Percentiles rank a stretch among this genome's conserved stretches.
These are phyloP conservation scores for Fusarium begoniae DNA, from an alignment of 2,329 filamentous ascomycete genomes.

Conservation along the genomic window DNA sequence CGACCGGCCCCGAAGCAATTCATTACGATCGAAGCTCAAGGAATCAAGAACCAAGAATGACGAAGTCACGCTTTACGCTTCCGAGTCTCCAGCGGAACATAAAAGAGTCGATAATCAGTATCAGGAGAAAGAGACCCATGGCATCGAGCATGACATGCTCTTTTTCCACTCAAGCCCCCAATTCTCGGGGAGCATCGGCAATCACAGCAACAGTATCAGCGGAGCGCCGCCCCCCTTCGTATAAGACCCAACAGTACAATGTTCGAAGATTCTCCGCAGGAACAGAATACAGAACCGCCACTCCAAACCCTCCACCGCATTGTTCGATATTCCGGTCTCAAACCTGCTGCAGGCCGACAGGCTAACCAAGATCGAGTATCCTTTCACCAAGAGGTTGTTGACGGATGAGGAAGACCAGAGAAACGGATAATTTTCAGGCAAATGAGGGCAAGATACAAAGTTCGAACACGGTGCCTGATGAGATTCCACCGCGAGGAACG, in stretches of 20 bases:
- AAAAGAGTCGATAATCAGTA: not conserved
- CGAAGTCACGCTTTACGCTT: not conserved
- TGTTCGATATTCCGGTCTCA: not conserved
- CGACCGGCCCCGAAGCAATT: not conserved
- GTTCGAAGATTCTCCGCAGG: fast-evolving
- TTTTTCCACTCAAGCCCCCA: not conserved
- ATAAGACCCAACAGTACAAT: not conserved
- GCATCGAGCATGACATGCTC: fast-evolving
- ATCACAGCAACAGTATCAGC: not conserved
- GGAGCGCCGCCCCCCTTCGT: fast-evolving
- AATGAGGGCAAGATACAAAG: no score
- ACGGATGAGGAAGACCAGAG: not conserved
- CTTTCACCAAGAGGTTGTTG: not conserved
- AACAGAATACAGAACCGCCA: not conserved
- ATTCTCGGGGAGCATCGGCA: not conserved
- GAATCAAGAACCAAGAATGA: no score
- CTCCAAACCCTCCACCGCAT: not conserved
- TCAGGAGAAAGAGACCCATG: fast-evolving
- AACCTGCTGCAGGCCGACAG: not conserved
- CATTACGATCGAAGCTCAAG: not conserved
- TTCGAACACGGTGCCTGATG: no score
- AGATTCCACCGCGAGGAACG: no score
- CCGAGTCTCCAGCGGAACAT: fast-evolving
- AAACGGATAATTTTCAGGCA: fast-evolving
- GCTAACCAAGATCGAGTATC: not conserved